Evolutionary conservation across 2,329 filamentous ascomycete genomes (phyloP).

Genomic region (Aspergillus sp.): DNA sequence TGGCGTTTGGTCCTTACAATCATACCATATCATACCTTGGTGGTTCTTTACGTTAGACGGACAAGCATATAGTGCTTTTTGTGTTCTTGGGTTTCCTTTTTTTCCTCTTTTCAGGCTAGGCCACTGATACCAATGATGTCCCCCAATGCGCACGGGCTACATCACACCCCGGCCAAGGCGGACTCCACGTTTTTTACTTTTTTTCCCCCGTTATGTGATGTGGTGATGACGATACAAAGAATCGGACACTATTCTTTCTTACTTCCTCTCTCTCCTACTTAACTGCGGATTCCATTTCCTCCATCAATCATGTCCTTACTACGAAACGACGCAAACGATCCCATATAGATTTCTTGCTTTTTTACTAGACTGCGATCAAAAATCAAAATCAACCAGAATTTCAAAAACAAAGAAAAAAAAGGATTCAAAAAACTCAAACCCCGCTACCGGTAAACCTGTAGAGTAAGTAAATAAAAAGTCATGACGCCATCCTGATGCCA

Average conservation of each 20-base stretch:
- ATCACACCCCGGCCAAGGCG: not conserved
- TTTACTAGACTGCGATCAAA: not conserved
- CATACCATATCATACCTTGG: not conserved
- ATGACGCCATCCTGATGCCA: slow-evolving; percentile 9
- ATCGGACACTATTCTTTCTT: not conserved
- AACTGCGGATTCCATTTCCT: not conserved
- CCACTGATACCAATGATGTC: slow-evolving; percentile 24
- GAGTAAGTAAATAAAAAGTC: not conserved
- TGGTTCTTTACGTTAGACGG: slow-evolving; percentile 9
- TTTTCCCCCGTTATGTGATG: not conserved
- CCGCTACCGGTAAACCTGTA: no score
- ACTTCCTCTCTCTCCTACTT: not conserved
- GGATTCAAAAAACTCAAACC: not conserved
- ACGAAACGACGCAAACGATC: not conserved
- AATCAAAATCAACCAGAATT: not conserved
- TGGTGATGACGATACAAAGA: slow-evolving; percentile 4
- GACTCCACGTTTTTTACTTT: not conserved
- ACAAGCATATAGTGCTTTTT: slow-evolving; percentile 6
- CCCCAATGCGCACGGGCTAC: not conserved
- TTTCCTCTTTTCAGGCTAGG: slow-evolving; percentile 16
- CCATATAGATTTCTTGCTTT: not conserved
- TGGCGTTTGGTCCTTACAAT: slow-evolving; percentile 17
- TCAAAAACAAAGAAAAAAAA: not conserved
- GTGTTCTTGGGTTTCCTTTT: not conserved
- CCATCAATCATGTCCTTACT: not conserved